Percentiles rank a stretch among this genome's conserved stretches.
Evolutionary conservation across 345 rosid species (phyloP).

Genomic region (Sonneratia alba): DNA sequence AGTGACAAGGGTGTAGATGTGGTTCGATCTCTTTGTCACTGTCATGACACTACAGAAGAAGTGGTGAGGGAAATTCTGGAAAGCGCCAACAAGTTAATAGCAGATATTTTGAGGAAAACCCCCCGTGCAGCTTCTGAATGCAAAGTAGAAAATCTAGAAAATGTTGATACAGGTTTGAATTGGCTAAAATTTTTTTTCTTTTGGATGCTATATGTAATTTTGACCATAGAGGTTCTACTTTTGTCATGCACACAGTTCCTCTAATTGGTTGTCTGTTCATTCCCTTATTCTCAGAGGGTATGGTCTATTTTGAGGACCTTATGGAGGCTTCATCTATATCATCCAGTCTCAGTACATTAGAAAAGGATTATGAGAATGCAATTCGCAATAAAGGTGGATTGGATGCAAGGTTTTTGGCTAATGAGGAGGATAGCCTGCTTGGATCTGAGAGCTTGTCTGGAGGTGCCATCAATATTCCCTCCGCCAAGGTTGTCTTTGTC

Average conservation of each 20-base stretch:
- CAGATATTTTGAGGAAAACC: conserved; percentile 50
- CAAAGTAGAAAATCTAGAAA: conserved; percentile 52
- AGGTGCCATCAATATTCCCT: conserved; percentile 42
- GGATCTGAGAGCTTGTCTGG: conserved; percentile 64
- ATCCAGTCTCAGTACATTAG: conserved; percentile 51
- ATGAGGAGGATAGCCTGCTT: conserved; percentile 80
- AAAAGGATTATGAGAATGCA: conserved; percentile 64
- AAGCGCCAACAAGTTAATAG: conserved; percentile 55
- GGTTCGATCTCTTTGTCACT: conserved; percentile 77
- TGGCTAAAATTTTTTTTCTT: not conserved
- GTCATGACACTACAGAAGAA: conserved; percentile 71
- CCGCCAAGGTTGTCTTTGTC: conserved; percentile 43
- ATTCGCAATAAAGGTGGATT: conserved; percentile 54
- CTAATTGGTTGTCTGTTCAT: not conserved
- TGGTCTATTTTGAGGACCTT: conserved; percentile 74
- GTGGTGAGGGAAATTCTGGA: conserved; percentile 63
- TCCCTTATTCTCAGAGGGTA: conserved; percentile 48
- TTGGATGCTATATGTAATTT: not conserved
- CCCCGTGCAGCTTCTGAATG: conserved; percentile 53
- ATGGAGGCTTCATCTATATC: conserved; percentile 70
- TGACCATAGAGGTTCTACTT: not conserved
- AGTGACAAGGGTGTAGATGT: conserved; percentile 67
- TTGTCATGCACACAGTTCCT: not conserved
- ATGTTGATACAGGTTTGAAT: conserved; percentile 48
- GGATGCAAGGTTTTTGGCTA: conserved; percentile 80